These are phyloP conservation scores for Diaporthe batatas DNA, from an alignment of 2,329 filamentous ascomycete species.

Conservation along the genomic window DNA sequence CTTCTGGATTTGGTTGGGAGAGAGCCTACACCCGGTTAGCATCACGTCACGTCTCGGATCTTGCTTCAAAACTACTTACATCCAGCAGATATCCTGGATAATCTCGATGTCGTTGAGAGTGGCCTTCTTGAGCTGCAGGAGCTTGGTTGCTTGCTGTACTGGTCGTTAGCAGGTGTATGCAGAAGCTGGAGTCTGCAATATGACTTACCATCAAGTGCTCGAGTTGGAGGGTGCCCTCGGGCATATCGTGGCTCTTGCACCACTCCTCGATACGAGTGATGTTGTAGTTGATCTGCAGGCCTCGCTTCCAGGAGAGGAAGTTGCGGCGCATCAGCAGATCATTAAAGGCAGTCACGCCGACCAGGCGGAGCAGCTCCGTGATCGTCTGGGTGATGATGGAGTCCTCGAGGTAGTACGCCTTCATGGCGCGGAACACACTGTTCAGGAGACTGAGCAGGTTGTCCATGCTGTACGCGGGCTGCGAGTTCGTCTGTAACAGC, in stretches of 20 bases:
- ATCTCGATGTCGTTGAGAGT: constrained; percentile 99
- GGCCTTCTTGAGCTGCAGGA: constrained; percentile 98
- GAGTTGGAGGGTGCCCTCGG: constrained; percentile 94
- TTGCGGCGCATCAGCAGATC: constrained; percentile 97
- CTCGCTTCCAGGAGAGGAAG: constrained; percentile 99
- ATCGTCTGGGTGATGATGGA: constrained; percentile 96
- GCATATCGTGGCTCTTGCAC: constrained; percentile 99
- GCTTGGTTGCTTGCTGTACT: constrained; percentile 91
- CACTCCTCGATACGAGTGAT: constrained; percentile 99
- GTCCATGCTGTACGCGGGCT: constrained; percentile 99
- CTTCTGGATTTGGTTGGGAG: constrained; percentile 99
- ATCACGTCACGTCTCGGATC: background rate
- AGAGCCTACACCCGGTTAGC: constrained; percentile 72
- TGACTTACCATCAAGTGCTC: constrained; percentile 92
- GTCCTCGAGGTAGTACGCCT: constrained; percentile 97
- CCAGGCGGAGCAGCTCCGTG: constrained; percentile 90
- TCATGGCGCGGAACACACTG: constrained; percentile 98
- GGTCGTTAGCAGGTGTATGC: constrained; percentile 47
- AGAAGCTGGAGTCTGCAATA: background rate
- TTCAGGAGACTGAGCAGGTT: constrained; percentile 95
- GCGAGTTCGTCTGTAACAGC: constrained; percentile 88
- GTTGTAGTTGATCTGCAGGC: constrained; percentile 99
- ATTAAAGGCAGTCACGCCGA: constrained; percentile 98
- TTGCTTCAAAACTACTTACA: constrained; percentile 71
- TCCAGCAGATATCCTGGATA: constrained; percentile 99